phyloP scores from a whole-genome alignment of 208 protist species.

The Dictyostelium gargantuum region DNA sequence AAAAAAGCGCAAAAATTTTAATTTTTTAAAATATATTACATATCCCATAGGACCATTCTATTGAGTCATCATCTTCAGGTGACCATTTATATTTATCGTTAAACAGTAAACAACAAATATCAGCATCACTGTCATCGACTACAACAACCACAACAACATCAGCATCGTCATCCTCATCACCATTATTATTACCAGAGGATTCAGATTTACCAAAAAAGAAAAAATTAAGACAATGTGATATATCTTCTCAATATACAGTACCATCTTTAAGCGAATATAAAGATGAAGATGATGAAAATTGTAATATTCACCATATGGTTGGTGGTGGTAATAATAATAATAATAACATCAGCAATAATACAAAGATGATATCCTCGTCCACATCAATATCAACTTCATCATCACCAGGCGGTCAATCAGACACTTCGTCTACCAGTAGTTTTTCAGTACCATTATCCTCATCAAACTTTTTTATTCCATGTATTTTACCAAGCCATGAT shows the following conservation, averaged over 20 bases:
- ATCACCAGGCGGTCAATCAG: neutral
- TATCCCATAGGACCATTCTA: too few relatives aligned
- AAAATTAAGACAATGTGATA: neutral
- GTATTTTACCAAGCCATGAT: neutral
- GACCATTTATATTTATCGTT: neutral
- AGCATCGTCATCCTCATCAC: neutral
- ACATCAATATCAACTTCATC: neutral
- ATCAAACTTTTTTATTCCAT: neutral
- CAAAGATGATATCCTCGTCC: neutral
- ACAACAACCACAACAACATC: neutral
- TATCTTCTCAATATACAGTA: neutral
- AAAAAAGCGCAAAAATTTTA: too few relatives aligned
- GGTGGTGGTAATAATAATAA: neutral
- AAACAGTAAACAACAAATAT: too few relatives aligned
- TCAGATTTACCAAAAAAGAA: neutral
- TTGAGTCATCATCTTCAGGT: neutral
- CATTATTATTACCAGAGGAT: neutral
- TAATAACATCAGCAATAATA: neutral
- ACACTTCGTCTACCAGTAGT: too few relatives aligned
- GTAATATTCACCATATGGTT: neutral
- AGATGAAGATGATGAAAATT: neutral
- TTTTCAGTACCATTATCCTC: neutral
- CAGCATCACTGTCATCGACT: too few relatives aligned
- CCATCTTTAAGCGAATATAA: neutral
- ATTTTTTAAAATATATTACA: too few relatives aligned